Evolutionary conservation across 106 monocot species (phyloP), one percentile per base, ranked within the genome.

Genomic region (Phalaenopsis equestris): DNA sequence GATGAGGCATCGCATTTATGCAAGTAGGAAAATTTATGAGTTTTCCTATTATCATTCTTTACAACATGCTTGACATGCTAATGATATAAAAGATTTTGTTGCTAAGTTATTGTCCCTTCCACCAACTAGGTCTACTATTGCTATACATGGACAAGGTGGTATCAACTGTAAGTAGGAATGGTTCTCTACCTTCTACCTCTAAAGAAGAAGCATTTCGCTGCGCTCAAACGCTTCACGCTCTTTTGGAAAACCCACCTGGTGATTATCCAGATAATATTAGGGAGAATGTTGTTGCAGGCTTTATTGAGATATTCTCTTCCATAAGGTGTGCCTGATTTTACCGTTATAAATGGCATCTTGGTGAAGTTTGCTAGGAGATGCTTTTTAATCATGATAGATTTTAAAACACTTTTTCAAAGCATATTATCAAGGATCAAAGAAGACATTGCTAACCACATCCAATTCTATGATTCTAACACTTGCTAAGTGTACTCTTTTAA

Each of bases 161-260:
- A 47, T 67, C 42, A 39, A 75, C 77, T n/a, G 61, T 88, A 46
- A 76, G 73, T 38, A 78, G 15, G 64, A 84, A 88, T 77, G 42
- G 68, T 49, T 82, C 83, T 73, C 64, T 80, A 55, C 86, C 82
- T 39, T 74, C 85, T 12, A 84, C 43, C 81, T 86, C 83, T 21
- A 99, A 93, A 80, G 98, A 99, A 82, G 98, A 91, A 74, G 75
- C 83, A 24, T 94, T 94, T 75, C 89, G 92, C 19, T 87, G 68
- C 82, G 80, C 89, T 79, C 21, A 89, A 76, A 94, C 89, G 1
- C 89, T 93, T 81, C 89, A 99, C 75, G 81, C 86, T 55, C 86
- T 99, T 68, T 49, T 99, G 81, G 92, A 94, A 78, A 99, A 90
- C 67, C 87, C 94, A 70, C 98, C 94, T 55, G 98, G 92, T 61